Evolutionary conservation across 1,284 basidiomycete species (phyloP), one percentile per base, ranked within the genome.

Genomic region (Trametes sp.): DNA sequence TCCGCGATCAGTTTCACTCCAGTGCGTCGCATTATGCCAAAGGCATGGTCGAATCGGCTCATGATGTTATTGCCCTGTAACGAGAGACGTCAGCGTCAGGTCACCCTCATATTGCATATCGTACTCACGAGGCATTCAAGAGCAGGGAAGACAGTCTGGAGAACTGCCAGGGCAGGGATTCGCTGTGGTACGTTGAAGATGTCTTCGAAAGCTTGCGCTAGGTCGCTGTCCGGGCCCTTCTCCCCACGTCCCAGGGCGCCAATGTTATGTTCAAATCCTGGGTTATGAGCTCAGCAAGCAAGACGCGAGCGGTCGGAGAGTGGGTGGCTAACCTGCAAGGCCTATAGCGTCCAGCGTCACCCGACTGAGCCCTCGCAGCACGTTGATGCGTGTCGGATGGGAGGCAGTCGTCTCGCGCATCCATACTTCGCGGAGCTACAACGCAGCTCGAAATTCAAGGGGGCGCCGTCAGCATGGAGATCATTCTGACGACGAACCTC

Each of bases 211-310:
- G 81, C 80, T 2, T 68, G 56, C 16, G 73, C 75, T 13, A 86
- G 75, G 56, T 81, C 80, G n/a, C 16, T 41, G 69, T 80, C 78
- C n/a, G n/a, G 2, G 72, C 55, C 16, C 69, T 55, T n/a, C n/a
- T n/a, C n/a, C 0, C 62, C 70, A 59, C 72, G 60, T 9, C 68
- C 65, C 35, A 80, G 65, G 0, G 78, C 65, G 24, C 80, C 71
- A 72, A 87, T 85, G 21, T 80, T 69, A 68, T 86, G 85, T 70
- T 82, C 80, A 74, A 87, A 87, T 0, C 78, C 78, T 77, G 31
- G 5, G n/a, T n/a, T n/a, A n/a, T n/a, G n/a, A n/a, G n/a, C n/a
- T n/a, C n/a, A n/a, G n/a, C n/a, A n/a, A n/a, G n/a, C n/a, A n/a
- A n/a, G n/a, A n/a, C n/a, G n/a, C n/a, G n/a, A n/a, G n/a, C n/a